phyloP scores from a whole-genome alignment of 495 filamentous ascomycete species.

The Penicillium silybi region DNA sequence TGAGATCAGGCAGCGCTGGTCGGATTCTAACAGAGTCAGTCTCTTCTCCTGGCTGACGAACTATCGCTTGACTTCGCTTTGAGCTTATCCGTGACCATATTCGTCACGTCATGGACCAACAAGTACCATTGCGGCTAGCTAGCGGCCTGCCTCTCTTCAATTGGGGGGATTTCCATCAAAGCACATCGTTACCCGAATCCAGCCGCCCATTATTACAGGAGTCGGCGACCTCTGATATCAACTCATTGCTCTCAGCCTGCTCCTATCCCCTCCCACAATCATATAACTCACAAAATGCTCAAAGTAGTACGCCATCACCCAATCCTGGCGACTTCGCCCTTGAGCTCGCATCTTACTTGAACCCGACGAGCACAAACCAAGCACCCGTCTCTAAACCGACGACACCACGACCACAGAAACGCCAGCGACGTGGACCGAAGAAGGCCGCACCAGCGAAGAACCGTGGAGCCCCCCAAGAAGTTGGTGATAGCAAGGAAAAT shows the following conservation, averaged over 20 bases:
- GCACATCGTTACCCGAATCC: background rate
- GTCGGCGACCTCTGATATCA: conserved; percentile 8
- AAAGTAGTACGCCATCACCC: conserved; percentile 2
- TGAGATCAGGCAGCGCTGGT: background rate
- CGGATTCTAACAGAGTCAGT: background rate
- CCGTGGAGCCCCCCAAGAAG: conserved; percentile 18
- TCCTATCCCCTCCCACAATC: conserved; percentile 22
- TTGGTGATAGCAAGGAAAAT: conserved; percentile 5
- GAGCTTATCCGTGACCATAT: background rate
- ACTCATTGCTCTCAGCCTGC: conserved; percentile 20
- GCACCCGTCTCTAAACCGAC: background rate
- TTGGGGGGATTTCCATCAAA: background rate
- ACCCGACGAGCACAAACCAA: conserved; percentile 3
- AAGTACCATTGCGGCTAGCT: background rate
- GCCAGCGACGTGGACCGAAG: conserved; percentile 4
- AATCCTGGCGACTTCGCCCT: background rate
- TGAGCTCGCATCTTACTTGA: background rate
- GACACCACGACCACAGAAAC: conserved; percentile 3
- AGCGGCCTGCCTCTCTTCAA: conserved; percentile 2
- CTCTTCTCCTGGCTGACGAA: background rate
- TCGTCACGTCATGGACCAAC: conserved; percentile 1
- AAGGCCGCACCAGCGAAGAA: conserved; percentile 10
- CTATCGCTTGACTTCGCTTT: background rate
- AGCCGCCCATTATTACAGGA: background rate
- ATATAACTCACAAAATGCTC: background rate